Evolutionary conservation across 768 basidiomycete genomes (phyloP), one percentile per base, ranked within the genome.

Genomic region (Collybiopsis luxurians): DNA sequence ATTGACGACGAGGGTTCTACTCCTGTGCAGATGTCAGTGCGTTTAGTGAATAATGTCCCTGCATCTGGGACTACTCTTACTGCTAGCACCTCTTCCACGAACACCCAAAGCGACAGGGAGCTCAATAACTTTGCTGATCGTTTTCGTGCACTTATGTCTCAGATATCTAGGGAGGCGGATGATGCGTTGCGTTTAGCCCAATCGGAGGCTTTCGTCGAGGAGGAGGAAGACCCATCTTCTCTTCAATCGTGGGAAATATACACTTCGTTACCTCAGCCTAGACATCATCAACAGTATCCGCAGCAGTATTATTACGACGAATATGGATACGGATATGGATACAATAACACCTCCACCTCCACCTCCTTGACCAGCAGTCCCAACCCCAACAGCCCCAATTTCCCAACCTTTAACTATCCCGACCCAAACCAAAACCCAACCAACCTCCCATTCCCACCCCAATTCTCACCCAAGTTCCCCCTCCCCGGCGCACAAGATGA

Each of bases 221-320:
- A 26, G 12, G 24, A 34, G 19, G 68, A 73, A 34, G 31, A 21
- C 2, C 65, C 61, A 34, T 46, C 64, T 11, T 28, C 60, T 23
- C 63, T 62, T 12, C 46, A 60, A 10, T 59, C 19, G 34, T 54
- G 24, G 46, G 30, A 60, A 13, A 30, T 57, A 36, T 55, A 31
- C 53, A 58, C 45, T 56, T 7, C 30, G 49, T 39, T 57, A 63
- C 34, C 46, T 27, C 51, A 12, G 13, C 31, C 11, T 42, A 17
- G n/a, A n/a, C 21, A 91, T 90, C 27, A 90, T 91, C 59, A 87
- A 90, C 67, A 85, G 83, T 40, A 76, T 90, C 68, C 88, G 87
- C 42, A 88, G 86, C 17, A 78, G 81, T n/a, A 51, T n/a, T n/a
- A n/a, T n/a, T n/a, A n/a, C n/a, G n/a, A n/a, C n/a, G n/a, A n/a